phyloP scores from a whole-genome alignment of 2,329 filamentous ascomycete genomes.

The Colletotrichum nymphaeae region DNA sequence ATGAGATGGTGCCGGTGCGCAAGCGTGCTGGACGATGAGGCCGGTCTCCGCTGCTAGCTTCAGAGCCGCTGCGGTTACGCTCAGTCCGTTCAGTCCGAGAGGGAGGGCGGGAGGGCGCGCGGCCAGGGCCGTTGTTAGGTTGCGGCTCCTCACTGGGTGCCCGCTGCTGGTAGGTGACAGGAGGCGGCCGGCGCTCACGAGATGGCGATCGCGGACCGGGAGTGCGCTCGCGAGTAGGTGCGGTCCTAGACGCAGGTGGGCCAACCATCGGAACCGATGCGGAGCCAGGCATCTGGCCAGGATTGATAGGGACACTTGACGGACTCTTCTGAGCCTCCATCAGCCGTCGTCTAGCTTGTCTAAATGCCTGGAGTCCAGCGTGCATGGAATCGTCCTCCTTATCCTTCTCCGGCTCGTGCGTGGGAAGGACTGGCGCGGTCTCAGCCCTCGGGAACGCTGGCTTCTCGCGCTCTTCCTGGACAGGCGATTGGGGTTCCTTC shows the following conservation, averaged over 20 bases:
- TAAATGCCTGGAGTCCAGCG: slow-evolving; percentile 66
- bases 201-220: slow-evolving; percentile 51
- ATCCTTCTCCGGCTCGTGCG: slow-evolving; percentile 32
- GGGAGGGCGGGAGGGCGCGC: slow-evolving; percentile 41
- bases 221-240: slow-evolving; percentile 40
- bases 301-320: slow-evolving; percentile 41
- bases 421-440: background rate
- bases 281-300: slow-evolving; percentile 8
- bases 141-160: slow-evolving; percentile 54
- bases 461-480: slow-evolving; percentile 40
- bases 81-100: slow-evolving; percentile 58
- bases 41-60: slow-evolving; percentile 60
- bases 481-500: slow-evolving; percentile 42
- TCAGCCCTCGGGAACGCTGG: slow-evolving; percentile 13
- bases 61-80: slow-evolving; percentile 66
- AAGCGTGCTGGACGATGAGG: slow-evolving; percentile 49
- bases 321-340: slow-evolving; percentile 57
- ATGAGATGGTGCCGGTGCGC: slow-evolving; percentile 36
- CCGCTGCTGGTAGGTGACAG: slow-evolving; percentile 56
- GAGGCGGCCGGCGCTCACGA: slow-evolving; percentile 57
- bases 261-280: background rate
- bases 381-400: slow-evolving; percentile 56
- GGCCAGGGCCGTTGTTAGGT: slow-evolving; percentile 44
- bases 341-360: slow-evolving; percentile 67
- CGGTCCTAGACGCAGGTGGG: slow-evolving; percentile 37